Conservation (phyloP, 1,284 basidiomycete genomes). For the Naganishia sp. region DNA sequence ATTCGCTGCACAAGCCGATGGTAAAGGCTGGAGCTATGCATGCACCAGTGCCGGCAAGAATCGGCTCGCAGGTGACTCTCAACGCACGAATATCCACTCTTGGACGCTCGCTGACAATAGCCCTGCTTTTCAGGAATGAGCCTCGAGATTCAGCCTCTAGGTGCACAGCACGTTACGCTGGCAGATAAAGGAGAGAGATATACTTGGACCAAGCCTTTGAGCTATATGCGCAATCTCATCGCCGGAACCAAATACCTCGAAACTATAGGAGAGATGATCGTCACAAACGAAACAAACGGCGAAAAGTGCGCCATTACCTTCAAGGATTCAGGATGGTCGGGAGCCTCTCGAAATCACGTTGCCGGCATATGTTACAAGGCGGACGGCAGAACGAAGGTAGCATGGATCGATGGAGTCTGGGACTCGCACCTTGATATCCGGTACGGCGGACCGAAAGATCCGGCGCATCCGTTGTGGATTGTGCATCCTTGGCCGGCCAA, state of each 20-base stretch:
- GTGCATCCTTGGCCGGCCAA: slow-evolving; percentile 69
- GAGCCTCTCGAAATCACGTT: slow-evolving; percentile 68
- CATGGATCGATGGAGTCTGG: slow-evolving; percentile 78
- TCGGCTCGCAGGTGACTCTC: slow-evolving; percentile 76
- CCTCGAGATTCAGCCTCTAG: slow-evolving; percentile 76
- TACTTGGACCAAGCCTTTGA: slow-evolving; percentile 70
- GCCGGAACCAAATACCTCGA: slow-evolving; percentile 88
- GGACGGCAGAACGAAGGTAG: slow-evolving; percentile 58
- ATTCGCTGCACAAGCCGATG: slow-evolving; percentile 80
- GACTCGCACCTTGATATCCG: slow-evolving; percentile 64
- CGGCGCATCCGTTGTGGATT: slow-evolving; percentile 62
- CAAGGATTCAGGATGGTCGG: slow-evolving; percentile 81
- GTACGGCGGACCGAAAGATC: slow-evolving; percentile 35
- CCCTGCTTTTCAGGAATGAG: slow-evolving; percentile 65
- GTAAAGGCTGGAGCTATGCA: slow-evolving; percentile 70
- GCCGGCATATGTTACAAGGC: slow-evolving; percentile 63
- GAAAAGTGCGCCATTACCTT: slow-evolving; percentile 70
- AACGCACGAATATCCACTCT: slow-evolving; percentile 37
- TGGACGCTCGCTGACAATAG: slow-evolving; percentile 35
- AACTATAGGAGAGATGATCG: slow-evolving; percentile 69
- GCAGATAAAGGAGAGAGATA: slow-evolving; percentile 33
- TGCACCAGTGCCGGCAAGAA: slow-evolving; percentile 75
- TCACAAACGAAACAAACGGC: slow-evolving; percentile 64
- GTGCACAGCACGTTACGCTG: slow-evolving; percentile 44
- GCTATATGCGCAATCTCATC: slow-evolving; percentile 85